Evolutionary conservation across 768 basidiomycete species (phyloP), one percentile per base, ranked within the genome.

Genomic region (Calocera cornea): DNA sequence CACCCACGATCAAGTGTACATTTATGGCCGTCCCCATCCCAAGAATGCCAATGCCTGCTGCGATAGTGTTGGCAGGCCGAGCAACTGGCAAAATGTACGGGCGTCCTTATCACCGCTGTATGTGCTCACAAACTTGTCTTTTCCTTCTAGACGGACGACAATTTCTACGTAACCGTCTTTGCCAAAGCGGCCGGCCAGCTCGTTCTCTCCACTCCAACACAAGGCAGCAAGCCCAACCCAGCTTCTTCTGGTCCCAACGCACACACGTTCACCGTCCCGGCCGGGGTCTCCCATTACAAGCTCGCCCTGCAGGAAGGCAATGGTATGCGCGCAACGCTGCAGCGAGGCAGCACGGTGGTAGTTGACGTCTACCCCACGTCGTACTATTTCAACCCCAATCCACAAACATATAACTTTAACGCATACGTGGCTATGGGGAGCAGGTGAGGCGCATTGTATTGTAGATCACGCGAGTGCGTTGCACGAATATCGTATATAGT

Each of bases 121-220:
- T 27, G 10, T 33, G 7, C 24, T 10, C 16, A 60, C 16, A 14
- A 3, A 60, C 24, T 14, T 60, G 22, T 34, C 16, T 64, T 12
- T 27, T 34, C n/a, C 50, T 24, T 33, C 16, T 60, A 72, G 68
- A 50, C 33, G 19, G 50, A 69, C 36, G 69, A 75, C 66, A 70
- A 70, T 34, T 68, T 74, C 67, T 75, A 71, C 47, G 71, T 69
- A 34, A 71, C 72, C 54, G 69, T 75, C 24, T 70, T 74, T 41
- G 64, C 71, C 2, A 69, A 64, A 34, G 67, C 33, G 68, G 72
- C 38, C 34, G 67, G 47, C 29, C 69, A 22, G 41, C 68, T 66
- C 54, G 66, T 38, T 63, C 70, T 41, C 63, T 67, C 68, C 27
- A 68, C 65, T 66, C 71, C 40, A 16, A 29, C 16, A 31, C 73